Conservation (phyloP, 176 grass and related monocot genomes). For the Secale cereale region DNA sequence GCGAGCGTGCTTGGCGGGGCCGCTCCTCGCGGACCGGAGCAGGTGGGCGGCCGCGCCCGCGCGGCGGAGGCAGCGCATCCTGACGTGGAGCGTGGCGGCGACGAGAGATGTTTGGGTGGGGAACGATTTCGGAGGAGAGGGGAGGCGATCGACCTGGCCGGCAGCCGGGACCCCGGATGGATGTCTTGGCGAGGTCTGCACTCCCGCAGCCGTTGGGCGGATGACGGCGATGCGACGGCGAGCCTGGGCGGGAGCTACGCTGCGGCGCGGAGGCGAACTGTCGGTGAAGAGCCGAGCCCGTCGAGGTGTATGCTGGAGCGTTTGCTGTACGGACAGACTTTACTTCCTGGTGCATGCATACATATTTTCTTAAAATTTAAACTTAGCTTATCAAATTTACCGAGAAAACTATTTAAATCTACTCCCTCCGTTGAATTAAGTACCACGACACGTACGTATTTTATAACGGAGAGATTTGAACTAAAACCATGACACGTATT, state of each 20-base stretch:
- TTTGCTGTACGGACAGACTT: background rate
- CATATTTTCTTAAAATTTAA: too few species aligned
- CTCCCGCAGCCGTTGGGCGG: too few species aligned
- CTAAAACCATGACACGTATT: too few species aligned
- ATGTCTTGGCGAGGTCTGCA: background rate
- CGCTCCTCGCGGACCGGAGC: background rate
- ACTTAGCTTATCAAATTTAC: too few species aligned
- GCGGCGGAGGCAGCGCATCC: conserved; percentile 6
- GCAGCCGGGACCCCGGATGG: background rate
- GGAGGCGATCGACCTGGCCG: background rate
- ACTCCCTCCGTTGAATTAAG: too few species aligned
- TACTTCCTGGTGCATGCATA: background rate
- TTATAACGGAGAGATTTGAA: too few species aligned
- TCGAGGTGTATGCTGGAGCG: background rate
- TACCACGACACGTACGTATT: too few species aligned
- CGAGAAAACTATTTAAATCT: too few species aligned
- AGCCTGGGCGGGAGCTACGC: too few species aligned
- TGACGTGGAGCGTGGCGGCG: background rate
- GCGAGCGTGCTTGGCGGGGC: background rate
- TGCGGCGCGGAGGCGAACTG: background rate
- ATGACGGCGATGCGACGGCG: background rate
- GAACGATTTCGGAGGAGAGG: background rate
- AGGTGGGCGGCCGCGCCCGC: background rate
- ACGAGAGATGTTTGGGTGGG: background rate
- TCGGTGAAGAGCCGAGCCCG: background rate